These are phyloP conservation scores for Lachancea fermentati DNA, from an alignment of 805 yeast species.

Conservation along the genomic window DNA sequence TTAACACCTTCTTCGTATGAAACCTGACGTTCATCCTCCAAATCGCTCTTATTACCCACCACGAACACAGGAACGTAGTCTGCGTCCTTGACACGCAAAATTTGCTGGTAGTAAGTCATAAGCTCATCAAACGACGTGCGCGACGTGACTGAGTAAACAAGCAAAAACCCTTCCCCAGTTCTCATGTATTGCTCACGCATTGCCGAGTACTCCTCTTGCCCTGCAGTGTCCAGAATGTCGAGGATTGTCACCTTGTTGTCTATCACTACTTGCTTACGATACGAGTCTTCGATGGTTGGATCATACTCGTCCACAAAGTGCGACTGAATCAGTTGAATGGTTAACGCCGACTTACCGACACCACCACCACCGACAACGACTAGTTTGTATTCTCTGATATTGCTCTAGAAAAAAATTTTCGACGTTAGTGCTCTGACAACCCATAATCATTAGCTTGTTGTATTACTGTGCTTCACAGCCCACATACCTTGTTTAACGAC, in stretches of 20 bases:
- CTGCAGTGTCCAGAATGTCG: conserved; percentile 96
- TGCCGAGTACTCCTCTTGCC: conserved; percentile 94
- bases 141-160: conserved; percentile 86
- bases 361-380: conserved; percentile 99
- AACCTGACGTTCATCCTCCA: conserved; percentile 72
- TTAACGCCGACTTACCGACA: conserved; percentile 95
- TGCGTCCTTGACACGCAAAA: conserved; percentile 69
- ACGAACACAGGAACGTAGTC: conserved; percentile 71
- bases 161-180: conserved; percentile 88
- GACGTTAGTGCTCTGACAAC: neutral
- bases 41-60: conserved; percentile 77
- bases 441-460: no score
- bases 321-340: conserved; percentile 89
- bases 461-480: no score
- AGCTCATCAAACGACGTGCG: conserved; percentile 81
- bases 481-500: conserved; percentile 12
- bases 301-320: conserved; percentile 97
- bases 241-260: conserved; percentile 71
- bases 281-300: conserved; percentile 93
- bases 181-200: conserved; percentile 94
- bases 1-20: conserved; percentile 56
- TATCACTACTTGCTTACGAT: conserved; percentile 80
- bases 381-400: conserved; percentile 72
- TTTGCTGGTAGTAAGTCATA: conserved; percentile 72
- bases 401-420: conserved; percentile 5